Evolutionary conservation across 2,329 filamentous ascomycete species (phyloP), one percentile per base, ranked within the genome.

Genomic region (Pseudogymnoascus sp.): DNA sequence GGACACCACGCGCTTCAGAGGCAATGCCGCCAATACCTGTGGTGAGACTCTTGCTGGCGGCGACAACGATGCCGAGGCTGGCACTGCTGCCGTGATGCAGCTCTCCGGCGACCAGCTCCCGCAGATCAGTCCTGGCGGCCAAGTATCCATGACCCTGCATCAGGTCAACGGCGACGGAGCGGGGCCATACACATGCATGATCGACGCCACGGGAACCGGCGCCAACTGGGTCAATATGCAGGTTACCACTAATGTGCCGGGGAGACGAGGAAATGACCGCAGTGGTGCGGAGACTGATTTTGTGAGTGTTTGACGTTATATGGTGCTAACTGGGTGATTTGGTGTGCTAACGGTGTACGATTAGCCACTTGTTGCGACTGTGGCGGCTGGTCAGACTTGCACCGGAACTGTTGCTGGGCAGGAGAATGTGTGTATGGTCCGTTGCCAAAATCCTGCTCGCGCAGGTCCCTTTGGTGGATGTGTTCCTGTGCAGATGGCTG

Each of bases 101-200:
- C 78, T 81, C 73, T 86, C 80, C 5, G 85, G 85, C 64, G 76
- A 75, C 65, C 69, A 75, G 64, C 81, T 89, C 23, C 85, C 86
- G 10, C 85, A 88, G 76, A 76, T 89, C 69, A 79, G 77, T 6
- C 69, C 77, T 0, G 85, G 85, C 60, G 86, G 86, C 64, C 69
- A 79, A 63, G 69, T 89, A 66, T 76, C 76, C 69, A 87, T 89
- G 79, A 88, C 84, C 1, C 77, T 88, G 8, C 86, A 88, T 76
- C 85, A 88, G 73, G 85, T 89, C 73, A 89, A 88, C 75, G 79
- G 79, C 39, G 86, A 89, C 68, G 86, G 86, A 65, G 86, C 83
- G 65, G 86, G 86, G 16, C 71, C 71, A 61, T 69, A 70, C 64
- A 81, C 77, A 6, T 87, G 85, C 77, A 85, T 85, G 79, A 85